phyloP scores from a whole-genome alignment of 2,329 filamentous ascomycete genomes.

The Trichoderma koningiopsis region DNA sequence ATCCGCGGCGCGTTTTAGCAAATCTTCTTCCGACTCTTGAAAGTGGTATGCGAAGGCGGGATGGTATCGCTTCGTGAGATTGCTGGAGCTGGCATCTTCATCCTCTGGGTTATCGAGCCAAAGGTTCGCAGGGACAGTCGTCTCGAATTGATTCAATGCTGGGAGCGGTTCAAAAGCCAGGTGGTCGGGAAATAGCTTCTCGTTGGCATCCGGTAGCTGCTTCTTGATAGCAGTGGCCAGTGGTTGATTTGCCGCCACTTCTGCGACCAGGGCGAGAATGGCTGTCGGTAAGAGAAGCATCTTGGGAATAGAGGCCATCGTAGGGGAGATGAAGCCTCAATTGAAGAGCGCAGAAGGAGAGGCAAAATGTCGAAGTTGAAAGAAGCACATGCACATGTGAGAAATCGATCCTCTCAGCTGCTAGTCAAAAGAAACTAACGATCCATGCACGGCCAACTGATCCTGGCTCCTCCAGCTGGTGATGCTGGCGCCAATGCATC shows the following conservation, averaged over 20 bases:
- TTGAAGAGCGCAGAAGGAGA: not conserved
- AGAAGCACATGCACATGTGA: not conserved
- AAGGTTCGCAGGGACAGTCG: conserved; percentile 37
- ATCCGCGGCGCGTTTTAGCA: conserved; percentile 50
- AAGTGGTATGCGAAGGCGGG: conserved; percentile 56
- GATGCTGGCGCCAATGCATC: not conserved
- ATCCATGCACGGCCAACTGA: not conserved
- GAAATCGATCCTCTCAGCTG: not conserved
- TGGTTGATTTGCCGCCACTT: conserved; percentile 39
- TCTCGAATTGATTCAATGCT: conserved; percentile 34
- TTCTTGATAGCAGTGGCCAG: conserved; percentile 68
- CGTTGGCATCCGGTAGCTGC: conserved; percentile 68
- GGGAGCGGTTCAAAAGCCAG: conserved; percentile 50
- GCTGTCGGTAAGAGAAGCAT: conserved; percentile 47
- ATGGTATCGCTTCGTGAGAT: conserved; percentile 40
- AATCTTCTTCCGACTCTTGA: conserved; percentile 31
- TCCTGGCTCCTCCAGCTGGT: not conserved
- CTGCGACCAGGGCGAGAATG: conserved; percentile 49
- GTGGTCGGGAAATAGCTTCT: conserved; percentile 74
- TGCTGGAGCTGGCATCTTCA: conserved; percentile 28
- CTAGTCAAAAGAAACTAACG: not conserved
- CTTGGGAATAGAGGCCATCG: conserved; percentile 44
- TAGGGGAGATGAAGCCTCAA: not conserved
- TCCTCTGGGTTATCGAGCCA: conserved; percentile 35
- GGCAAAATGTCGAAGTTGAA: not conserved